These are phyloP conservation scores for Apiotrichum gamsii DNA, from an alignment of 1,284 basidiomycete genomes.

Conservation along the genomic window DNA sequence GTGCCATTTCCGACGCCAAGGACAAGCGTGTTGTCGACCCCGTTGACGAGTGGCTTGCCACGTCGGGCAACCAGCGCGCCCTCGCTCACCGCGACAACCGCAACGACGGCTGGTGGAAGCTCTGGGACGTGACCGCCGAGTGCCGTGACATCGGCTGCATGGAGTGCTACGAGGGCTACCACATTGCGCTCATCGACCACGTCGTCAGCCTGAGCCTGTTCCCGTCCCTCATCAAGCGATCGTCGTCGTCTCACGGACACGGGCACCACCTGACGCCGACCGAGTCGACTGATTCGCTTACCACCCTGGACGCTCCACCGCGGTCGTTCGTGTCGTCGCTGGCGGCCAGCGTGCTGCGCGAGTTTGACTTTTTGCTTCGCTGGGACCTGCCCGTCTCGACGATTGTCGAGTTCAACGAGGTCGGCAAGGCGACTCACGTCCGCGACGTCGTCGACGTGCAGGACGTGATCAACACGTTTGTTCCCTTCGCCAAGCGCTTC, in stretches of 20 bases:
- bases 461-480: slow-evolving; percentile 41
- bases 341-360: slow-evolving; percentile 21
- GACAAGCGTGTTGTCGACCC: slow-evolving; percentile 1
- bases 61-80: slow-evolving; percentile 1
- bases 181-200: slow-evolving; percentile 43
- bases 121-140: slow-evolving; percentile 42
- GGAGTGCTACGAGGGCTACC: slow-evolving; percentile 45
- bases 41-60: slow-evolving; percentile 22
- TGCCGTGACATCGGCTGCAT: slow-evolving; percentile 43
- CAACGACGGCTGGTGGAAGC: slow-evolving; percentile 34
- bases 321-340: slow-evolving; percentile 20
- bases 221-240: slow-evolving; percentile 22
- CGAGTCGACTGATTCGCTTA: slow-evolving; percentile 8
- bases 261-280: slow-evolving; percentile 1
- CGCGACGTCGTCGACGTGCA: slow-evolving; percentile 42
- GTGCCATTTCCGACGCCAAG: not conserved
- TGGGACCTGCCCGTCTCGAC: slow-evolving; percentile 43
- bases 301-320: not conserved
- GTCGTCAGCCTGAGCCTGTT: slow-evolving; percentile 37
- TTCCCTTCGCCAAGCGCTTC: slow-evolving; percentile 42
- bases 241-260: no score
- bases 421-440: slow-evolving; percentile 42
- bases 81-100: slow-evolving; percentile 1
- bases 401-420: slow-evolving; percentile 46
- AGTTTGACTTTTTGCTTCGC: slow-evolving; percentile 31